Percentiles rank a stretch among this genome's conserved stretches.
Conservation (phyloP, 2,329 filamentous ascomycete genomes). For the Aphanoascus verrucosus region DNA sequence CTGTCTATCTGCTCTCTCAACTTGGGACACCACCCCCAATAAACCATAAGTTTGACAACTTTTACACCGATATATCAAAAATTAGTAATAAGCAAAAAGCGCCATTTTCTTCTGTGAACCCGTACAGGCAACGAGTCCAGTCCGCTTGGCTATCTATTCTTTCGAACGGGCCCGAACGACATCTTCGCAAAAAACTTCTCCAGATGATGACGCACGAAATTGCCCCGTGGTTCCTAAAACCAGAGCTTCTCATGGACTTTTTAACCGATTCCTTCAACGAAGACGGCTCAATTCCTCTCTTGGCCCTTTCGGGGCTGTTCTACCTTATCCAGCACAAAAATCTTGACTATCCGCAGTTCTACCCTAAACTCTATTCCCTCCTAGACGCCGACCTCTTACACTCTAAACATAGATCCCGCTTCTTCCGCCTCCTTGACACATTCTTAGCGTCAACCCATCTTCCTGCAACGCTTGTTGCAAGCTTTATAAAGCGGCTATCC, state of each 20-base stretch:
- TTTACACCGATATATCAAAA: constrained; percentile 42
- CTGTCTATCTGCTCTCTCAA: constrained; percentile 31
- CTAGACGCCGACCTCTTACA: constrained; percentile 78
- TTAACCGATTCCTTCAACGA: constrained; percentile 85
- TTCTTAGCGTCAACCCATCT: constrained; percentile 89
- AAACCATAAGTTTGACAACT: constrained; percentile 29
- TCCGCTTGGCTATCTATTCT: constrained; percentile 78
- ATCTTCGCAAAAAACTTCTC: constrained; percentile 70
- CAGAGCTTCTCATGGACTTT: constrained; percentile 90
- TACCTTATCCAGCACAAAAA: constrained; percentile 90
- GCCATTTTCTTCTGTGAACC: constrained; percentile 51
- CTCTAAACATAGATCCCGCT: constrained; percentile 84
- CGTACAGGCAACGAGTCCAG: constrained; percentile 71
- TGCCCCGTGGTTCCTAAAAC: constrained; percentile 78
- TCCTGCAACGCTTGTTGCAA: constrained; percentile 79
- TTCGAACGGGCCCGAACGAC: constrained; percentile 50
- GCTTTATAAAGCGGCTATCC: constrained; percentile 89
- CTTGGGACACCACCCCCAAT: constrained; percentile 56
- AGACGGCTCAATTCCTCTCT: constrained; percentile 74
- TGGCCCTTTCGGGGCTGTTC: constrained; percentile 86
- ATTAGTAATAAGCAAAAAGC: constrained; percentile 50
- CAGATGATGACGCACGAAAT: constrained; percentile 65
- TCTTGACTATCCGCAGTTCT: constrained; percentile 91
- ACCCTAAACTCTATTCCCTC: constrained; percentile 83
- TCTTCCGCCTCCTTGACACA: constrained; percentile 83